Base-by-base conservation (phyloP, 192 early-diverging fungal species). In the Podila epigama region DNA sequence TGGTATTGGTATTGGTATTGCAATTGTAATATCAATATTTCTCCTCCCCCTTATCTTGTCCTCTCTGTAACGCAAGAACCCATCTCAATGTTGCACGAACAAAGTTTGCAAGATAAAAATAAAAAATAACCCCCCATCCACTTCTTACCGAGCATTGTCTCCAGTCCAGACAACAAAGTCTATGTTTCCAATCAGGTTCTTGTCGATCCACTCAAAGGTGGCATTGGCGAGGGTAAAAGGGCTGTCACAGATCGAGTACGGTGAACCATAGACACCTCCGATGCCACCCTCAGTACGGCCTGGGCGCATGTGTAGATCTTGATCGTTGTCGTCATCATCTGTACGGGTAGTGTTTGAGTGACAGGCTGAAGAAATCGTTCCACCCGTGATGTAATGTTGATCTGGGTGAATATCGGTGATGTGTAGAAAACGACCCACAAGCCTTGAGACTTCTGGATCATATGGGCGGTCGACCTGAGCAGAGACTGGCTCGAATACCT, bases 101-200 rank as follows among this genome's bases (percentile, higher is more conserved):
- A 22, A 22, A 22, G 33, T 35, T 33, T n/a, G 29, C 15, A 8
- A 33, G 4, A 32, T 32, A 33, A 22, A 5, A 57, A 18, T 29
- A 33, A 51, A 20, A 22, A 6, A 51, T 5, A 22, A 51, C 15
- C 15, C 5, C 15, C 18, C 18, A n/a, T 6, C 5, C 5, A 6
- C 18, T 25, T 25, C 51, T 52, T 80, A 89, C 87, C 87, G 73
- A 16, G 88, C 87, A 83, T 90, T 92, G 69, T 93, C 92, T 29
- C 92, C 92, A 4, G 92, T 93, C 89, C 90, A 93, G 28, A 89
- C 59, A 3, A 93, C 83, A 88, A 93, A 93, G 73, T 93, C 92
- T 31, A 91, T 66, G 18, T 75, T 66, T 44, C 72, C 70, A 27
- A 72, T 84, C 77, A 85, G 78, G 33, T 83, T 66, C 35, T 81